phyloP scores from a whole-genome alignment of 257 asterid species.

The Sherardia arvensis region DNA sequence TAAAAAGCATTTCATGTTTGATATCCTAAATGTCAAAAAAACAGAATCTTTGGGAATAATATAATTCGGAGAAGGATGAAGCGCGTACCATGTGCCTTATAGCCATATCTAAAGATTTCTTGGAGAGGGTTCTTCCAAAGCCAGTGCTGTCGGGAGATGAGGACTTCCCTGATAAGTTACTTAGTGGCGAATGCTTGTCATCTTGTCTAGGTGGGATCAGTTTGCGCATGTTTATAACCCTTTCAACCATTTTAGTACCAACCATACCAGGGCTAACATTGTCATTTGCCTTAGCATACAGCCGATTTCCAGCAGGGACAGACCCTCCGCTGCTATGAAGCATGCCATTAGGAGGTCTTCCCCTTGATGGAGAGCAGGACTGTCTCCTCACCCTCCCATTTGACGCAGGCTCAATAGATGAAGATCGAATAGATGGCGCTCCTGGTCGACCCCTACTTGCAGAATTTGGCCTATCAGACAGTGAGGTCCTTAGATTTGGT shows the following conservation, averaged over 20 bases:
- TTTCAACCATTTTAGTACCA: conserved; percentile 96
- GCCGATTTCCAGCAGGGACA: conserved; percentile 69
- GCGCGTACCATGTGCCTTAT: conserved; percentile 88
- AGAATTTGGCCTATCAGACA: conserved; percentile 81
- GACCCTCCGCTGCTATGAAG: conserved; percentile 79
- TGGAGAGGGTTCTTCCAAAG: conserved; percentile 88
- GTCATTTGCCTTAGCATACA: conserved; percentile 92
- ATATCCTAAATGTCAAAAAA: not conserved
- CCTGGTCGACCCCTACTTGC: conserved; percentile 97
- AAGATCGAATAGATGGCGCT: conserved; percentile 71
- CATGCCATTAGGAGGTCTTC: conserved; percentile 88
- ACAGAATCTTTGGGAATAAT: not conserved
- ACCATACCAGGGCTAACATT: conserved; percentile 70
- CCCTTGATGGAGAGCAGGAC: conserved; percentile 94
- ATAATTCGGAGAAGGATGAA: conserved; percentile 9
- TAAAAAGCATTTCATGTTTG: not conserved
- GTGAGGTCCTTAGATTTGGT: conserved; percentile 81
- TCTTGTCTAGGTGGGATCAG: conserved; percentile 86
- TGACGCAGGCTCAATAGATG: conserved; percentile 72
- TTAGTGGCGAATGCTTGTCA: conserved; percentile 67
- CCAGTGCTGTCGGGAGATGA: conserved; percentile 89
- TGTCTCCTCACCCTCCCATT: conserved; percentile 87
- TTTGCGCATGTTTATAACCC: conserved; percentile 93
- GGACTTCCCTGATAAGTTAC: conserved; percentile 81
- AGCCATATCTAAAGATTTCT: conserved; percentile 98